Base-by-base conservation (phyloP, 169 alveolate genomes). In the Babesia gibsoni region DNA sequence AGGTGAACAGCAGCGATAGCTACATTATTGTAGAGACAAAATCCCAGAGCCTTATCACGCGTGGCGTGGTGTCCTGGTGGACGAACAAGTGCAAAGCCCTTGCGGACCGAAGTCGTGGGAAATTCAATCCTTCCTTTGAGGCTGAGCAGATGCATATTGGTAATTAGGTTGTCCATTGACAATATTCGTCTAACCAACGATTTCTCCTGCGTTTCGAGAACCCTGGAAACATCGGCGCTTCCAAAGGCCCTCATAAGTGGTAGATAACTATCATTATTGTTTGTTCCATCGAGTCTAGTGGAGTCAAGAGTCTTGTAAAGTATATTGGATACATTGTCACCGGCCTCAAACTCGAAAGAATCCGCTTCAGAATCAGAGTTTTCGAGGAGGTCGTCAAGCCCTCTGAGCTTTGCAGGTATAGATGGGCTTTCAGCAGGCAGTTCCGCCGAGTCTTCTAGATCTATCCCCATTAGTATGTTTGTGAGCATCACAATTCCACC, bases 1-100 rank as follows among this genome's bases (percentile, higher is more conserved):
- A 93, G 87, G 78, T 94, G 92, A 27, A 92, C 91, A 5, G 96
- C 97, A 2, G 96, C 98, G 25, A 94, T 90, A 41, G 97, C 96
- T 6, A 94, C 94, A 50, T 96, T 96, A 82, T 96, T 96, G 43
- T 91, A 81, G 48, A 92, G 83, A 61, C 98, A 95, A 75, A 95
- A 96, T 22, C 98, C 98, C 59, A 84, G 64, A 41, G 80, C 67
- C 52, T 73, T 67, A 10, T 72, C 65, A n/a, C 83, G 50, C 43
- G 90, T 78, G 27, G 90, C 89, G 65, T 89, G 93, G 48, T 89
- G 93, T 12, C 91, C 91, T 1, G 91, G 91, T 0, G 91, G 91
- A 35, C 93, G 68, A 16, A 84, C 74, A 6, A 86, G 69, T 32
- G 93, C 90, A 36, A 84, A 84, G n/a, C 91, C 91, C 32, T 89